Evolutionary conservation across 1,139 yeast genomes (phyloP), one percentile per base, ranked within the genome.

Genomic region (Blastobotrys apis): DNA sequence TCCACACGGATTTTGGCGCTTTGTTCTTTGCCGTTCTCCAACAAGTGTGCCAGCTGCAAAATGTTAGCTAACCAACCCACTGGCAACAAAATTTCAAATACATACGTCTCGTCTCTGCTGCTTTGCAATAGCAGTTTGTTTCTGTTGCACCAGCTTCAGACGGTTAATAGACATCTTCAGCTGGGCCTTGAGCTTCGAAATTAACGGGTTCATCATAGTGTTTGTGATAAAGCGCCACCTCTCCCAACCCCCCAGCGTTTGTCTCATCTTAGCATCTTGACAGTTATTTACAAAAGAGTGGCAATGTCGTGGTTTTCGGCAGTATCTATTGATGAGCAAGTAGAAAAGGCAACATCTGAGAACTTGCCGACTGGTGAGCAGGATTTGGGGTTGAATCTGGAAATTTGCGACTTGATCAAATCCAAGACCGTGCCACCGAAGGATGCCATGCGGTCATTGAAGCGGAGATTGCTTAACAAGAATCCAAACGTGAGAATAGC

Each of bases 361-460:
- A 69, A 85, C 17, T 83, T 92, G 43, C 97, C 97, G 2, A 81
- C 84, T 58, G 98, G 97, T 2, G 96, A 88, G 56, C 74, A 86
- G 44, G 97, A 92, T 56, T 73, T 86, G 51, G 78, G 82, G 5
- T 72, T 78, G 41, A 90, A 94, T 8, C 71, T 92, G 50, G 98
- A 92, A 61, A 78, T 92, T 47, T 85, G 96, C 44, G 99, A 92
- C 65, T 62, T 81, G 42, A 86, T 92, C 41, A 74, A 97, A 53
- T 81, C 94, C 44, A 88, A 88, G 60, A 79, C 84, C 51, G 78
- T 87, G n/a, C 75, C 82, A 1, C 77, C 97, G 3, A 83, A 80
- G 58, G 92, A 83, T 52, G 87, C 95, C 38, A 84, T 90, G 94
- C 69, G 94, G 52, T 69, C 82, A 15, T 67, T 92, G 51, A 88